Evolutionary conservation across 1,284 basidiomycete species (phyloP).

Genomic region (Ustilago loliicola): DNA sequence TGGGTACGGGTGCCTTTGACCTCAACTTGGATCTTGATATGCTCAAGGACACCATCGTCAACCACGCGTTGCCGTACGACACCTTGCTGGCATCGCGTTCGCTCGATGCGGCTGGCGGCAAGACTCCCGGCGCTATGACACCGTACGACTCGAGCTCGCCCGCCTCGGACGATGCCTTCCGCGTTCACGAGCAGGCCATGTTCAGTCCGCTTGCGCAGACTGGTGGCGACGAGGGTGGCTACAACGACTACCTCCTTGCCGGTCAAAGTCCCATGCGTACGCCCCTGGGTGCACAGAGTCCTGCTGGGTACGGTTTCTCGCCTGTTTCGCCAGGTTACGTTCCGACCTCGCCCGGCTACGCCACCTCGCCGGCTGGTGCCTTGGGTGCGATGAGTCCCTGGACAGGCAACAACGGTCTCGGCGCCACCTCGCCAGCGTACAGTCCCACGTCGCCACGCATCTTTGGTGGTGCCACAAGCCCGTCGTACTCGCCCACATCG

Average conservation of each 20-base stretch:
- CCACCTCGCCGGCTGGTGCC: conserved; percentile 72
- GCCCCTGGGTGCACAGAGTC: conserved; percentile 65
- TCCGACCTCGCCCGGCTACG: conserved; percentile 62
- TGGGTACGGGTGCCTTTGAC: conserved; percentile 81
- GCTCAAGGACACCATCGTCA: conserved; percentile 98
- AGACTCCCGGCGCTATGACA: conserved; percentile 68
- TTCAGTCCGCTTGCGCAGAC: conserved; percentile 95
- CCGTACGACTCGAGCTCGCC: conserved; percentile 82
- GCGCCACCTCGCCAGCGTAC: conserved; percentile 73
- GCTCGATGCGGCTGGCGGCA: conserved; percentile 61
- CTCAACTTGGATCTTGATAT: conserved; percentile 96
- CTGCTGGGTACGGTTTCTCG: conserved; percentile 67
- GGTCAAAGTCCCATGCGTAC: conserved; percentile 81
- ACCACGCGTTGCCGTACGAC: conserved; percentile 84
- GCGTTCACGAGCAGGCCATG: conserved; percentile 83
- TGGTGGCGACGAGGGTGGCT: conserved; percentile 83
- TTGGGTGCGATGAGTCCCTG: conserved; percentile 75
- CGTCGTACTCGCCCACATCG: conserved; percentile 74
- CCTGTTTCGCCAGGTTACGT: conserved; percentile 67
- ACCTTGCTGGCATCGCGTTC: conserved; percentile 72
- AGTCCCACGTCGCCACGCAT: conserved; percentile 75
- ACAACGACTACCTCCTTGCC: conserved; percentile 77
- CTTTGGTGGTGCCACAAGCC: conserved; percentile 80
- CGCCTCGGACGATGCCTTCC: conserved; percentile 73
- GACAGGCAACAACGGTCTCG: conserved; percentile 74